Evolutionary conservation across 176 grass and related monocot genomes (phyloP).

Genomic region (Oryza longistaminata): DNA sequence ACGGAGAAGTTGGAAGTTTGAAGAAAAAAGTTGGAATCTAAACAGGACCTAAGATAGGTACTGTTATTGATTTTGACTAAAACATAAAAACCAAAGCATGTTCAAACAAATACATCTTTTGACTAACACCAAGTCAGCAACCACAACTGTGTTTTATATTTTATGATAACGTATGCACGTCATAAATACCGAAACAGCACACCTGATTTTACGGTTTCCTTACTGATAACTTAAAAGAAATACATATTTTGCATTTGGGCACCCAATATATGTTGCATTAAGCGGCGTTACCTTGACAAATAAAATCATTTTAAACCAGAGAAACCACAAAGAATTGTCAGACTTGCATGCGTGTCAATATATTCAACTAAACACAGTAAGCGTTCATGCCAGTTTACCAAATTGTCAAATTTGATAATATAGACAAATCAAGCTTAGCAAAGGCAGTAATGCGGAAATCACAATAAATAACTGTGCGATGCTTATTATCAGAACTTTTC

Average conservation of each 20-base stretch:
- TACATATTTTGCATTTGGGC: neutral
- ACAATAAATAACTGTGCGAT: conserved; percentile 5
- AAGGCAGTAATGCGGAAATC: neutral
- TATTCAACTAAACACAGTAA: neutral
- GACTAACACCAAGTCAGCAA: conserved; percentile 7
- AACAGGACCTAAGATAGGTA: neutral
- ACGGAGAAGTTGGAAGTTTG: no score
- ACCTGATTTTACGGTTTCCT: neutral
- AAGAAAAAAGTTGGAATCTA: no score
- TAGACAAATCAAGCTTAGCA: neutral
- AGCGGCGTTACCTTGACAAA: neutral
- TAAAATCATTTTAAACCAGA: neutral
- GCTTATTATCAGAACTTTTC: neutral
- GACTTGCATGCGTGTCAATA: neutral
- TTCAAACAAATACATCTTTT: neutral
- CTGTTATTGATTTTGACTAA: conserved; percentile 12
- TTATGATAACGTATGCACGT: neutral
- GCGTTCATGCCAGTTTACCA: neutral
- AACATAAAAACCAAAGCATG: conserved; percentile 9
- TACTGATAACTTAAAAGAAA: neutral
- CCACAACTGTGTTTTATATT: neutral
- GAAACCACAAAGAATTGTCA: conserved; percentile 5
- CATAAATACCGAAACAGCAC: neutral
- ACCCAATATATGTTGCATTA: conserved; percentile 14
- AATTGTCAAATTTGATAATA: conserved; percentile 12